Evolutionary conservation across 495 filamentous ascomycete species (phyloP).

Genomic region (Neurospora sp.): DNA sequence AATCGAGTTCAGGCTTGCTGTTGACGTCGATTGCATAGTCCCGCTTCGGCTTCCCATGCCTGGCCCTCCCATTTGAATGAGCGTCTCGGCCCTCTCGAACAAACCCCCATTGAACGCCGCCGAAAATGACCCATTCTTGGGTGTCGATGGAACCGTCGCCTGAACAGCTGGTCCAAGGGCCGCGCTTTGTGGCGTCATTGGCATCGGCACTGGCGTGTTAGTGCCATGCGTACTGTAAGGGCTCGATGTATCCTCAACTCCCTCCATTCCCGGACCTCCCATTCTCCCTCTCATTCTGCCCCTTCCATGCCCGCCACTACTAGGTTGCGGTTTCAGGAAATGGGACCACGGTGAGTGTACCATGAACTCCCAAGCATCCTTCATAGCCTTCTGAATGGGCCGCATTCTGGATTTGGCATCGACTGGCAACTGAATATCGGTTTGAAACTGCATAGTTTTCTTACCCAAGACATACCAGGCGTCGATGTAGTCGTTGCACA

Average conservation of each 20-base stretch:
- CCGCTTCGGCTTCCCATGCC: slow-evolving; percentile 29
- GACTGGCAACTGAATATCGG: slow-evolving; percentile 49
- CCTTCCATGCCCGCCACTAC: background rate
- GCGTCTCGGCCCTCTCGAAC: slow-evolving; percentile 62
- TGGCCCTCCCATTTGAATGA: slow-evolving; percentile 48
- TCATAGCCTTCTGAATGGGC: slow-evolving; percentile 64
- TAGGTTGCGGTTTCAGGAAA: slow-evolving; percentile 18
- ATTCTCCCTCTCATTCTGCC: background rate
- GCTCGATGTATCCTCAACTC: slow-evolving; percentile 11
- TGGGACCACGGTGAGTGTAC: slow-evolving; percentile 68
- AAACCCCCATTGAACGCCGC: slow-evolving; percentile 59
- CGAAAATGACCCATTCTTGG: slow-evolving; percentile 55
- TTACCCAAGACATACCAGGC: slow-evolving; percentile 64
- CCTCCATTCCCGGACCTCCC: background rate
- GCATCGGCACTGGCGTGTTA: slow-evolving; percentile 27
- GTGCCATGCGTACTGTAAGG: slow-evolving; percentile 24
- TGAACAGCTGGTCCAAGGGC: slow-evolving; percentile 81
- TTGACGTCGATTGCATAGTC: slow-evolving; percentile 34
- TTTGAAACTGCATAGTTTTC: slow-evolving; percentile 55
- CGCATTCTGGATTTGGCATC: slow-evolving; percentile 62
- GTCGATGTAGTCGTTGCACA: slow-evolving; percentile 66
- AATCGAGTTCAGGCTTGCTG: slow-evolving; percentile 29
- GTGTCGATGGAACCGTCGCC: slow-evolving; percentile 75
- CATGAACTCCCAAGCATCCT: slow-evolving; percentile 64
- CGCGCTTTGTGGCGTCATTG: slow-evolving; percentile 66